phyloP scores from a whole-genome alignment of 1,139 yeast genomes.

The Pneumocystis wakefieldiae region DNA sequence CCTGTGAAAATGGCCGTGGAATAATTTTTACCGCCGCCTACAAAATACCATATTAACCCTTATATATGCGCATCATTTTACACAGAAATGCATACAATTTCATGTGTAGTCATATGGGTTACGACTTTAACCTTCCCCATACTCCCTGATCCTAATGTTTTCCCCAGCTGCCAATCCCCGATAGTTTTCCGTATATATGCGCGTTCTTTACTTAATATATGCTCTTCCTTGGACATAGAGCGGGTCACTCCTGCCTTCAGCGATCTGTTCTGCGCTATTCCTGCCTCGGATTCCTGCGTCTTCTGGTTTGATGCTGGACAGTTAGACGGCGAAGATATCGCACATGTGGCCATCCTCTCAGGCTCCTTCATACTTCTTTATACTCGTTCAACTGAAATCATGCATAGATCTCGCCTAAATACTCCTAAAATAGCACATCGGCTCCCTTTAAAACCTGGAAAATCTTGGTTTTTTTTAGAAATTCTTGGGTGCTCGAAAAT shows the following conservation, averaged over 20 bases:
- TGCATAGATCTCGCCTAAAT: too few species aligned
- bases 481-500: too few species aligned
- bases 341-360: too few species aligned
- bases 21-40: constrained; percentile 28
- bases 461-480: too few species aligned
- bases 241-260: neutral
- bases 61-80: neutral
- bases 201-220: neutral
- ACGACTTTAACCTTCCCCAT: constrained; percentile 98
- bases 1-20: constrained; percentile 18
- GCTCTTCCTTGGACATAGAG: neutral
- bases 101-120: constrained; percentile 64
- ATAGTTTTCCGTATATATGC: constrained; percentile 32
- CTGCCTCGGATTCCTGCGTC: too few species aligned
- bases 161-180: constrained; percentile 94
- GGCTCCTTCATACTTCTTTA: too few species aligned
- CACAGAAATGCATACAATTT: constrained; percentile 31
- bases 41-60: neutral
- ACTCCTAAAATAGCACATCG: too few species aligned
- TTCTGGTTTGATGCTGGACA: too few species aligned
- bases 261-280: too few species aligned
- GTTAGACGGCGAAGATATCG: too few species aligned
- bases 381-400: too few species aligned
- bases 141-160: constrained; percentile 94
- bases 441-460: too few species aligned